Percentiles rank a stretch among this genome's conserved stretches.
These are phyloP conservation scores for Cryptosporidium bovis DNA, from an alignment of 169 alveolate species.

Conservation along the genomic window DNA sequence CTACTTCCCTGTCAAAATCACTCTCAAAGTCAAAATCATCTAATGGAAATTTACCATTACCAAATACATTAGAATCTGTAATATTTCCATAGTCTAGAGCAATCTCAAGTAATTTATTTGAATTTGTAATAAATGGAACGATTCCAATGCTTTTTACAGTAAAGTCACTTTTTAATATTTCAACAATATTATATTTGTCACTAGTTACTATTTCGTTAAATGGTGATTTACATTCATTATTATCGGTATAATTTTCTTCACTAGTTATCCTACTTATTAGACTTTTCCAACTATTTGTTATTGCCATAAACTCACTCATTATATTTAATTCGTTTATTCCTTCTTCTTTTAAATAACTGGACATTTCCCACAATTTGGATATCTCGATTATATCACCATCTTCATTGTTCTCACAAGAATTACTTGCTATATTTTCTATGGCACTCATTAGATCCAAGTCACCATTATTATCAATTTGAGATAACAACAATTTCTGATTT, in stretches of 20 bases:
- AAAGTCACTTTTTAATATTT: neutral
- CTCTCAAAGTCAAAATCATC: constrained; percentile 34
- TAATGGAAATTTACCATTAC: neutral
- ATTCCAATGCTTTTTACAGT: neutral
- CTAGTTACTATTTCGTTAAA: neutral
- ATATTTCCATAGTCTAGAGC: constrained; percentile 36
- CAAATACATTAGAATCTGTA: neutral
- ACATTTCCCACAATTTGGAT: constrained; percentile 56
- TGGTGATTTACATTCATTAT: neutral
- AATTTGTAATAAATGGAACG: constrained; percentile 44
- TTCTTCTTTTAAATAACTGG: constrained; percentile 42
- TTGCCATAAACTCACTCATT: constrained; percentile 52
- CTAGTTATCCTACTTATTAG: neutral
- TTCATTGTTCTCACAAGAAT: constrained; percentile 6
- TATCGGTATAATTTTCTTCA: neutral
- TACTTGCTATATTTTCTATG: constrained; percentile 30
- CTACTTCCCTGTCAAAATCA: constrained; percentile 51
- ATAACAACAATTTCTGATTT: constrained; percentile 32
- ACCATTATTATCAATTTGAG: constrained; percentile 7
- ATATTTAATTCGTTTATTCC: constrained; percentile 38
- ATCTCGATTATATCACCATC: constrained; percentile 7
- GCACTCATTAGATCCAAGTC: constrained; percentile 40
- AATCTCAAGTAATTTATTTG: constrained; percentile 37
- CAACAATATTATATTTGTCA: neutral
- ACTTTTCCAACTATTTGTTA: constrained; percentile 49